Base-by-base conservation (phyloP, 2,329 filamentous ascomycete species). In the Neurospora sp. region DNA sequence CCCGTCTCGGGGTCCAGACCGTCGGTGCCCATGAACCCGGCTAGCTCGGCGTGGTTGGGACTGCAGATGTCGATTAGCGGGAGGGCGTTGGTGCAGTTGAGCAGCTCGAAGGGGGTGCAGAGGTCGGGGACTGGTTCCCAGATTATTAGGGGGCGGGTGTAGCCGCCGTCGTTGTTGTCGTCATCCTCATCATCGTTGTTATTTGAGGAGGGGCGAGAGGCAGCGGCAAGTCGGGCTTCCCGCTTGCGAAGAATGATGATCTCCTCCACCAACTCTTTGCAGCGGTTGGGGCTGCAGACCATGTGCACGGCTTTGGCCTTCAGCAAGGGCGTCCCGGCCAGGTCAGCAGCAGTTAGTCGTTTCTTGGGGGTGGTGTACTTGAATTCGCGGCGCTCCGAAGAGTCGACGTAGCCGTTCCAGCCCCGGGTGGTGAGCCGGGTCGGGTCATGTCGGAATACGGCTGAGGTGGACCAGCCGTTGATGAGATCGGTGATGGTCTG, bases 51-150 rank as follows among this genome's bases (percentile, higher is more conserved):
- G 78, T 97, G 93, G 77, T 99, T 99, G 0, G 96, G 96, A 73
- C 86, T 89, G 78, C 87, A 88, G 69, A 90, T 81, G 74, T 90
- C 88, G 69, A 90, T 82, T 17, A 89, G 79, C 0, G 86, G 86
- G 13, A 90, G 81, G 11, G 85, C 85, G 73, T 90, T 89, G 67
- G 87, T 90, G 78, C 85, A 88, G 76, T 89, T 89, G 11, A 90
- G 82, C 38, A 90, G 81, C 77, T 90, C 85, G 58, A 89, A 87
- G 0, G 93, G 89, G 0, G 87, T 90, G 79, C 94, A 97, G 1
- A 93, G 85, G 79, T 97, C 93, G 1, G 96, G 96, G 1, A 97
- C 92, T 0, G 96, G 96, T 78, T 99, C 96, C 95, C 95, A 99
- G 68, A 98, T 88, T 78, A 97, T 93, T 7, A 93, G 80, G 1